Evolutionary conservation across 306 rosid species (phyloP).

Genomic region (Coriaria nepalensis): DNA sequence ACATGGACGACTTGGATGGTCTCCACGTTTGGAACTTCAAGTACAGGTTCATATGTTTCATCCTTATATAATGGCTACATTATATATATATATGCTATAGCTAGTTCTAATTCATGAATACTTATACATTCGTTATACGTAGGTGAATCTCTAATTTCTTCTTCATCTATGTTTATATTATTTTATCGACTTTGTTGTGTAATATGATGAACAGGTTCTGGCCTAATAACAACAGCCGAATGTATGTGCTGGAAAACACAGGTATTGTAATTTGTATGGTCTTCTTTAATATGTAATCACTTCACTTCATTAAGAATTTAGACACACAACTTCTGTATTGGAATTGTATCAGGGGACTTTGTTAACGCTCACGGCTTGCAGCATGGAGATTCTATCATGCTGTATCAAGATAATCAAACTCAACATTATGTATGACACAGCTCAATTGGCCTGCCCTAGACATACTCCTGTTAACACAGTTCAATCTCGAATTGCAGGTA

Average conservation of each 20-base stretch:
- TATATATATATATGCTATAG: no score
- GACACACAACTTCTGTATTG: background rate
- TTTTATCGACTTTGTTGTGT: background rate
- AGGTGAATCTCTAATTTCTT: background rate
- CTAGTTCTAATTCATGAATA: no score
- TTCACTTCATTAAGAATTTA: background rate
- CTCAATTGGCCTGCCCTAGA: background rate
- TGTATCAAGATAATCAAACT: conserved; percentile 46
- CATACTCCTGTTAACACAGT: background rate
- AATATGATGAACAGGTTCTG: conserved; percentile 46
- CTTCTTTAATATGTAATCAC: no score
- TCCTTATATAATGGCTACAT: no score
- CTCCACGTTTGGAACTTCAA: conserved; percentile 85
- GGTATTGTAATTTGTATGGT: conserved; percentile 31
- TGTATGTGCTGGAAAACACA: conserved; percentile 94
- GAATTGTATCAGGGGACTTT: conserved; percentile 54
- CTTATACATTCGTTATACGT: no score
- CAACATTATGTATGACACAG: conserved; percentile 45
- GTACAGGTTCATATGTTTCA: conserved; percentile 45
- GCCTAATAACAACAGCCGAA: conserved; percentile 94
- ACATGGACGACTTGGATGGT: conserved; percentile 86
- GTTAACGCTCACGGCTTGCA: conserved; percentile 58
- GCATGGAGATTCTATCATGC: conserved; percentile 61
- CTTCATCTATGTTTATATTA: background rate
- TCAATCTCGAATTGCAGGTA: conserved; percentile 23